Conservation (phyloP, 345 rosid species). For the Aquilaria sinensis region DNA sequence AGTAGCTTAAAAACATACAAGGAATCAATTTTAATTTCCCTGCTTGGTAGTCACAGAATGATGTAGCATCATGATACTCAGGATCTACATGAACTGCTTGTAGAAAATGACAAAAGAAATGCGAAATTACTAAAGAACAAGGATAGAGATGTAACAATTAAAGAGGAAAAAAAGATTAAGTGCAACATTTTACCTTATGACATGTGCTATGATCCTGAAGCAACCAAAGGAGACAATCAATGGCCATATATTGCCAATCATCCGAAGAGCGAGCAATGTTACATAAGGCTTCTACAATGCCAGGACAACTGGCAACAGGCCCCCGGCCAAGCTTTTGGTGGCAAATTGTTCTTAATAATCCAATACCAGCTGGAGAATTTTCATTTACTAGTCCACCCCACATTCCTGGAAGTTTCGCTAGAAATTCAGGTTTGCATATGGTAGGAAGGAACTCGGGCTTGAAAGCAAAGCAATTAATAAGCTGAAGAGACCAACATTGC, state of each 20-base stretch:
- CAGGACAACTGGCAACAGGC: conserved; percentile 81
- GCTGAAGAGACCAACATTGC: conserved; percentile 99
- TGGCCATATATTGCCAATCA: conserved; percentile 99
- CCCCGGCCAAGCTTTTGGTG: conserved; percentile 94
- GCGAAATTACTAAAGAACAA: too few species aligned
- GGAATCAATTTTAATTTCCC: too few species aligned
- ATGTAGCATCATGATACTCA: too few species aligned
- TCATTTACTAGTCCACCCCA: conserved; percentile 99
- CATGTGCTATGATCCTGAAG: conserved; percentile 88
- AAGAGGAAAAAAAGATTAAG: too few species aligned
- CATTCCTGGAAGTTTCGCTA: conserved; percentile 88
- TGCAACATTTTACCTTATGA: conserved; percentile 49
- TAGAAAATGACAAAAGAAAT: too few species aligned
- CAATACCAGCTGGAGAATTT: conserved; percentile 98
- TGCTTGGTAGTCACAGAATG: too few species aligned
- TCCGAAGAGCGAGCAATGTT: conserved; percentile 95
- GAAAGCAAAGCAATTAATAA: conserved; percentile 98
- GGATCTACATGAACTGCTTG: too few species aligned
- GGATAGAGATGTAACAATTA: too few species aligned
- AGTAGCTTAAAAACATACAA: too few species aligned
- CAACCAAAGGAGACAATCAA: conserved; percentile 97
- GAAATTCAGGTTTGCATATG: conserved; percentile 85
- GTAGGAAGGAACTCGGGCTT: conserved; percentile 94
- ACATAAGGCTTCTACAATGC: conserved; percentile 79
- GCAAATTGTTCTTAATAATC: conserved; percentile 88